phyloP scores from a whole-genome alignment of 805 yeast species.

The Candida coquimbonensis region DNA sequence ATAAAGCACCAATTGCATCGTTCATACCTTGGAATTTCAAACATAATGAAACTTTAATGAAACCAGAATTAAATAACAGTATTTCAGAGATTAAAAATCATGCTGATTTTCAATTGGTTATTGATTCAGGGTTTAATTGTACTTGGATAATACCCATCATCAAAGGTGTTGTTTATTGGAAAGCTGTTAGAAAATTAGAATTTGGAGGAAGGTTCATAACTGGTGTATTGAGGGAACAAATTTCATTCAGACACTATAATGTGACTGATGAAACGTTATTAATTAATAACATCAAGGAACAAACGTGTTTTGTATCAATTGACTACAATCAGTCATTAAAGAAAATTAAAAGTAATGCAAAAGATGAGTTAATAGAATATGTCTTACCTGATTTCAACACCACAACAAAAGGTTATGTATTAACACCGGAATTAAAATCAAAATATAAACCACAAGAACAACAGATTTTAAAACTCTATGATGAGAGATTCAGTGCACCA shows the following conservation, averaged over 20 bases:
- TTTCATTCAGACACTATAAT: slow-evolving; percentile 88
- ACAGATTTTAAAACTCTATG: slow-evolving; percentile 63
- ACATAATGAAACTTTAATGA: slow-evolving; percentile 22
- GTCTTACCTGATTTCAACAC: slow-evolving; percentile 85
- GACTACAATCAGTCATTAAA: slow-evolving; percentile 47
- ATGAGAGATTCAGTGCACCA: slow-evolving; percentile 85
- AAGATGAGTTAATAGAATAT: slow-evolving; percentile 49
- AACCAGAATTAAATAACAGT: slow-evolving; percentile 17
- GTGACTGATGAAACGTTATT: slow-evolving; percentile 85
- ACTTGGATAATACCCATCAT: slow-evolving; percentile 85
- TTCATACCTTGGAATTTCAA: slow-evolving; percentile 55
- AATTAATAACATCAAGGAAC: slow-evolving; percentile 80
- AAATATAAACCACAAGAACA: slow-evolving; percentile 37
- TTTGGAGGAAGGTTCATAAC: slow-evolving; percentile 84
- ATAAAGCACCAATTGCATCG: slow-evolving; percentile 56
- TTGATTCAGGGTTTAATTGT: slow-evolving; percentile 84
- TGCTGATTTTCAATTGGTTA: slow-evolving; percentile 65
- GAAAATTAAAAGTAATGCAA: slow-evolving; percentile 24
- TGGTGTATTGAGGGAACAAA: slow-evolving; percentile 74
- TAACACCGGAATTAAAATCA: slow-evolving; percentile 26
- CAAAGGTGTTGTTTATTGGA: slow-evolving; percentile 68
- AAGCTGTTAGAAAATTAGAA: slow-evolving; percentile 70
- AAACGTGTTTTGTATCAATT: slow-evolving; percentile 58
- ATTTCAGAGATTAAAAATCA: slow-evolving; percentile 19
- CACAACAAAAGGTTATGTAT: slow-evolving; percentile 67